A percentile compares a stretch with the other conserved stretches of the same genome.
These are phyloP conservation scores for Papilionanthe hybrid DNA, from an alignment of 116 monocot species.

Conservation along the genomic window DNA sequence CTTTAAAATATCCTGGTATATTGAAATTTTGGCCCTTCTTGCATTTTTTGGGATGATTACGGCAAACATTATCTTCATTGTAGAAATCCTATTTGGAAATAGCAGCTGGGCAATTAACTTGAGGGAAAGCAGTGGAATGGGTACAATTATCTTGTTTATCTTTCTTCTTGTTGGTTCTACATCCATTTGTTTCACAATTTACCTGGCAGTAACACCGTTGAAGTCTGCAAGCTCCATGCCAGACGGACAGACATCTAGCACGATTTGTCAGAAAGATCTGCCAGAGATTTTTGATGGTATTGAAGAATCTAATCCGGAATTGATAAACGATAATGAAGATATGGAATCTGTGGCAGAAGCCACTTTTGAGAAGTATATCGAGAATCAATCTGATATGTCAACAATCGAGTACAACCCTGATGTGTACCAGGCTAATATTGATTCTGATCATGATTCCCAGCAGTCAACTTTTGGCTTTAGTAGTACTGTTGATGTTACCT, in stretches of 20 bases:
- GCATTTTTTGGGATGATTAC: slow-evolving; percentile 59
- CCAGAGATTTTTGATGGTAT: slow-evolving; percentile 19
- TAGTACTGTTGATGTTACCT: slow-evolving; percentile 12
- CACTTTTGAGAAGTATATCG: slow-evolving; percentile 12
- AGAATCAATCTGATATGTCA: slow-evolving; percentile 25
- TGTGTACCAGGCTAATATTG: slow-evolving; percentile 26
- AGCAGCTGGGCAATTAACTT: slow-evolving; percentile 56
- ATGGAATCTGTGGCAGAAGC: slow-evolving; percentile 18
- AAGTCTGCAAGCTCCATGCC: slow-evolving; percentile 59
- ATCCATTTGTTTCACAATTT: slow-evolving; percentile 50
- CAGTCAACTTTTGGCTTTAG: slow-evolving; percentile 26
- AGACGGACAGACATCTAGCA: slow-evolving; percentile 30
- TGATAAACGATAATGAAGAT: slow-evolving; percentile 26
- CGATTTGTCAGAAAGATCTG: slow-evolving; percentile 15
- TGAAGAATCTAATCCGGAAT: slow-evolving; percentile 16
- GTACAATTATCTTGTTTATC: slow-evolving; percentile 27
- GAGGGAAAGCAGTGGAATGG: slow-evolving; percentile 29
- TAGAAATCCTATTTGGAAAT: slow-evolving; percentile 68
- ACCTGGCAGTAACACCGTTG: slow-evolving; percentile 71
- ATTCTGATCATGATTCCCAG: slow-evolving; percentile 36
- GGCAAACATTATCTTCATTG: slow-evolving; percentile 56
- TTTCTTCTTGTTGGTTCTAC: slow-evolving; percentile 45
- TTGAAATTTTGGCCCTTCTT: slow-evolving; percentile 62
- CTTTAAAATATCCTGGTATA: slow-evolving; percentile 54
- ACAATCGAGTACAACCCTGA: slow-evolving; percentile 28